These are phyloP conservation scores for Hippophae tibetana DNA, from an alignment of 306 rosid species.

Conservation along the genomic window DNA sequence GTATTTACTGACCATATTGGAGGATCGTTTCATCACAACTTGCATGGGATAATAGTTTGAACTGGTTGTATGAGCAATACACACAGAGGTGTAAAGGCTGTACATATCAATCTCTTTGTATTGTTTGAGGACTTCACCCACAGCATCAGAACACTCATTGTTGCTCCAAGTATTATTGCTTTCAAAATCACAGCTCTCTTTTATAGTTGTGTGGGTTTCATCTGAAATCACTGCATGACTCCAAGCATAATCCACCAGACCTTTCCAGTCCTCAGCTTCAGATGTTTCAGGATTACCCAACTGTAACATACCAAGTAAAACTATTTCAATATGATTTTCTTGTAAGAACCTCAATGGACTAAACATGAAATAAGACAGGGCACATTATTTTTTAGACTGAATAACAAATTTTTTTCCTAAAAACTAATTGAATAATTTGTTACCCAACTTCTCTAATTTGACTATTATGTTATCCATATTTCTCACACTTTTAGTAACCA, in stretches of 20 bases:
- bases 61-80: background rate
- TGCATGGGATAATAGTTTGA: background rate
- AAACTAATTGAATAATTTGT: too few relatives aligned
- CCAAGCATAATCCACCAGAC: background rate
- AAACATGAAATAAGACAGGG: too few relatives aligned
- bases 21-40: background rate
- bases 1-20: background rate
- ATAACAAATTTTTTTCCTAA: too few relatives aligned
- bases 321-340: background rate
- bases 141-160: background rate
- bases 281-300: background rate
- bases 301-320: background rate
- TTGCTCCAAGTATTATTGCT: background rate
- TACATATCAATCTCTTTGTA: background rate
- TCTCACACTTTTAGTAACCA: too few relatives aligned
- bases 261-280: background rate
- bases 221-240: constrained; percentile 1
- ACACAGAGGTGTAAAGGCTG: background rate
- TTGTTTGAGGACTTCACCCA: background rate
- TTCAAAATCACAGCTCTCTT: background rate
- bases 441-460: too few relatives aligned
- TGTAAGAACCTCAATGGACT: too few relatives aligned
- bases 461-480: too few relatives aligned
- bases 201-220: background rate
- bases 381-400: too few relatives aligned